Percentiles rank a stretch among this genome's conserved stretches.
Conservation (phyloP, 2,329 filamentous ascomycete genomes). For the Diplodia scrobiculata region DNA sequence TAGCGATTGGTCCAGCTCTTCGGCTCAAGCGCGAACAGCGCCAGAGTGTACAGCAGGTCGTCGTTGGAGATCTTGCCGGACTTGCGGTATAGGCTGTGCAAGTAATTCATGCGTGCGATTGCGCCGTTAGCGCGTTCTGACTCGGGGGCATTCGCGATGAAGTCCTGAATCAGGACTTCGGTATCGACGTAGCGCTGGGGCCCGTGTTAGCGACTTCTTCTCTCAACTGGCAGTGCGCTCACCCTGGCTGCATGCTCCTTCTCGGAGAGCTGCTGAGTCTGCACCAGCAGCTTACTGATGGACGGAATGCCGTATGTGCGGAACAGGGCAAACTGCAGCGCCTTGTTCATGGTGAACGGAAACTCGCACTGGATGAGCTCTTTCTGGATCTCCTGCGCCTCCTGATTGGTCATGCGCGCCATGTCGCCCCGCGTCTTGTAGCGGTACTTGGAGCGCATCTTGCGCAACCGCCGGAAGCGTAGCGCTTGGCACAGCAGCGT, state of each 20-base stretch:
- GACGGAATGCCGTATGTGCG: slow-evolving; percentile 44
- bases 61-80: slow-evolving; percentile 62
- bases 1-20: slow-evolving; percentile 63
- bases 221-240: not conserved
- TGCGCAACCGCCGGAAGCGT: slow-evolving; percentile 46
- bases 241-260: slow-evolving; percentile 33
- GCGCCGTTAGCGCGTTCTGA: slow-evolving; percentile 47
- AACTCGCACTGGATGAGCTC: slow-evolving; percentile 57
- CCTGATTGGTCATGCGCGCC: slow-evolving; percentile 57
- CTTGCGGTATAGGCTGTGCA: slow-evolving; percentile 61
- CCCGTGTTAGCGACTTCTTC: not conserved
- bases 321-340: slow-evolving; percentile 62
- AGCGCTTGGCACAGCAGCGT: slow-evolving; percentile 42
- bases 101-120: slow-evolving; percentile 65
- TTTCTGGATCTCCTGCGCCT: slow-evolving; percentile 56
- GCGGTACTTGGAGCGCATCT: slow-evolving; percentile 47
- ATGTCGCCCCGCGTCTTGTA: slow-evolving; percentile 52
- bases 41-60: slow-evolving; percentile 67
- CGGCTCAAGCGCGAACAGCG: slow-evolving; percentile 67
- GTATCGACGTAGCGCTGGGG: slow-evolving; percentile 41
- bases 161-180: slow-evolving; percentile 40
- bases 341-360: slow-evolving; percentile 54
- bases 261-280: slow-evolving; percentile 40
- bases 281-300: slow-evolving; percentile 42
- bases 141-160: slow-evolving; percentile 35